phyloP scores from a whole-genome alignment of 495 filamentous ascomycete species.

The Aspergillus kassunensis region DNA sequence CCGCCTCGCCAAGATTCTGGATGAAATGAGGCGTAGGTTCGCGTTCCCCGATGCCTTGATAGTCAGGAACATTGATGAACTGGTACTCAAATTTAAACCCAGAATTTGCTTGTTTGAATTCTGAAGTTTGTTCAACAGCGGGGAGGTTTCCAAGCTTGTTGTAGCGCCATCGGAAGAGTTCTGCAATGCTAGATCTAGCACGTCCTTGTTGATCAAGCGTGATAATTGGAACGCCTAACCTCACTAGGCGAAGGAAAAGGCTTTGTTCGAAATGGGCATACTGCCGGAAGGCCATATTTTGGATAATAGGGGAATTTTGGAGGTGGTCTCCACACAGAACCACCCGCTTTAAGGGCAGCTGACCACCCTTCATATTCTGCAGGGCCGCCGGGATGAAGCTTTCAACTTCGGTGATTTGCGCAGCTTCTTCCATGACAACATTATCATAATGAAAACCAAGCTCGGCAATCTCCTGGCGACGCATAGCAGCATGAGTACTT shows the following conservation, averaged over 20 bases:
- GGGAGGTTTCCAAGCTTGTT: constrained; percentile 75
- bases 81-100: constrained; percentile 94
- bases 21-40: constrained; percentile 96
- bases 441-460: constrained; percentile 97
- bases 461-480: constrained; percentile 81
- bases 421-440: constrained; percentile 97
- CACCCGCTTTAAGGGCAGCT: constrained; percentile 75
- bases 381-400: constrained; percentile 91
- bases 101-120: constrained; percentile 82
- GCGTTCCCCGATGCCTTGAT: constrained; percentile 83
- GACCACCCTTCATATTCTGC: constrained; percentile 69
- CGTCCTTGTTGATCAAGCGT: constrained; percentile 91
- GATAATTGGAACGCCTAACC: constrained; percentile 85
- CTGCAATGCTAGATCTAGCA: constrained; percentile 77
- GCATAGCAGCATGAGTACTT: constrained; percentile 97
- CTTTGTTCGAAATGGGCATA: constrained; percentile 96
- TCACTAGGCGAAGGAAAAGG: constrained; percentile 84
- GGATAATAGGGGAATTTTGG: constrained; percentile 94
- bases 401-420: constrained; percentile 96
- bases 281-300: constrained; percentile 91
- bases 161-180: constrained; percentile 94
- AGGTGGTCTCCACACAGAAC: constrained; percentile 94
- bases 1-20: constrained; percentile 94
- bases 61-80: constrained; percentile 93
- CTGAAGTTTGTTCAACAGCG: constrained; percentile 57